A percentile compares a stretch with the other conserved stretches of the same genome.
These are phyloP conservation scores for Collybia sordida DNA, from an alignment of 768 basidiomycete species.

Conservation along the genomic window DNA sequence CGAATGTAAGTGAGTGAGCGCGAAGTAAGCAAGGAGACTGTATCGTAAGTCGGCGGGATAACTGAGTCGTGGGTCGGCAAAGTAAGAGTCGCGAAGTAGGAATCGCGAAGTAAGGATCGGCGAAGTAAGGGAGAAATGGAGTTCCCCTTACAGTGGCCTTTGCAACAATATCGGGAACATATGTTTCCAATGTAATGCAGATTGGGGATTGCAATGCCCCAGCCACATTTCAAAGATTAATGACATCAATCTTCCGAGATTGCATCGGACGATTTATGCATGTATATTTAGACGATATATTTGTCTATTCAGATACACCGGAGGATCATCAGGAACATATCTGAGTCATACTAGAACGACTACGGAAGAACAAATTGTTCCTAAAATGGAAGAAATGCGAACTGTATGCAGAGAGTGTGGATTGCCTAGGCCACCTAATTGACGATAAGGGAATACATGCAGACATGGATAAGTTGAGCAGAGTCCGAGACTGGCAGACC, in stretches of 20 bases:
- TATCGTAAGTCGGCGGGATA: too few relatives aligned
- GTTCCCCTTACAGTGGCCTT: too few relatives aligned
- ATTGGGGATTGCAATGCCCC: slow-evolving; percentile 46
- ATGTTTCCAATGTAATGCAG: slow-evolving; percentile 39
- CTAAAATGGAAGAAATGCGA: slow-evolving; percentile 32
- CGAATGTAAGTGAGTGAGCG: too few relatives aligned
- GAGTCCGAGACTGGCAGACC: slow-evolving; percentile 30
- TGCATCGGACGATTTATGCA: slow-evolving; percentile 37
- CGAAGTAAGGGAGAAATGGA: too few relatives aligned
- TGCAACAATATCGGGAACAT: slow-evolving; percentile 34
- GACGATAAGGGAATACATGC: slow-evolving; percentile 36
- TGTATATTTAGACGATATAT: slow-evolving; percentile 45
- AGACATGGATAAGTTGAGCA: slow-evolving; percentile 31
- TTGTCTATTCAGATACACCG: slow-evolving; percentile 33
- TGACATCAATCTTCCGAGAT: slow-evolving; percentile 38
- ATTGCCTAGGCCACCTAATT: slow-evolving; percentile 40
- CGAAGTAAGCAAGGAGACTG: too few relatives aligned
- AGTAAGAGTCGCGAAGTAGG: too few relatives aligned
- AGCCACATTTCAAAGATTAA: slow-evolving; percentile 43
- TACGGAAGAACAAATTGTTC: slow-evolving; percentile 21
- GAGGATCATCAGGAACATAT: slow-evolving; percentile 38
- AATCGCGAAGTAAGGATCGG: too few relatives aligned
- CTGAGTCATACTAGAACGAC: slow-evolving; percentile 23
- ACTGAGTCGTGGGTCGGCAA: too few relatives aligned
- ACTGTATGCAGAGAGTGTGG: slow-evolving; percentile 24